Base-by-base conservation (phyloP, 805 yeast species). In the Starmera dryadoides region DNA sequence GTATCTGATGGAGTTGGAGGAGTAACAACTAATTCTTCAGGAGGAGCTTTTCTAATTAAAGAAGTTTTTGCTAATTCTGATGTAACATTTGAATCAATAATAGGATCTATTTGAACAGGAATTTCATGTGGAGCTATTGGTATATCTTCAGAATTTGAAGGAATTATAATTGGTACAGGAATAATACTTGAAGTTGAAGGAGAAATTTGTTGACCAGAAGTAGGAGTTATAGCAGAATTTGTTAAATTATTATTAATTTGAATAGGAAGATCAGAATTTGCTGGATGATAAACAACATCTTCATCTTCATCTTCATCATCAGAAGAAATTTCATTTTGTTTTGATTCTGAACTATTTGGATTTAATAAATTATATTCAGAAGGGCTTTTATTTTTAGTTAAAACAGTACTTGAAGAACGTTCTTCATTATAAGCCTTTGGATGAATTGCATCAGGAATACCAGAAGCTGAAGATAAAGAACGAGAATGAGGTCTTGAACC, bases 401-500 rank as follows among this genome's bases (percentile, higher is more conserved):
- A 34, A 10, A 23, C 30, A 23, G 19, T 23, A 15, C 23, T 17
- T n/a, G n/a, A n/a, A 20, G 34, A 18, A 4, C 12, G n/a, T 6
- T 30, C 16, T 19, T 35, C 33, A 10, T 61, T 64, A 17, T 59
- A 51, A 14, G 56, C 45, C 30, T 53, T 63, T 37, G 61, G 64
- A 36, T 65, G 55, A 28, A 65, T 55, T 32, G 60, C 55, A 46
- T 65, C 69, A 6, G 65, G 60, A 7, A 64, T 68, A 25, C 65
- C 61, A 40, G 65, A 71, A n/a, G 68, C 66, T 22, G 71, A 71
- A 7, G 76, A 67, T 32, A 71, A 47, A 0, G 76, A 68, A 38
- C 67, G 59, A 34, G 63, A 62, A 56, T 60, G 71, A 43, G 59
- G 59, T 30, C 59, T 48, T 15, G 46, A 40, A 3, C 45, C 32